Percentiles rank a stretch among this genome's conserved stretches.
phyloP scores from a whole-genome alignment of 129 eudicot species.

The Artemisia annua region DNA sequence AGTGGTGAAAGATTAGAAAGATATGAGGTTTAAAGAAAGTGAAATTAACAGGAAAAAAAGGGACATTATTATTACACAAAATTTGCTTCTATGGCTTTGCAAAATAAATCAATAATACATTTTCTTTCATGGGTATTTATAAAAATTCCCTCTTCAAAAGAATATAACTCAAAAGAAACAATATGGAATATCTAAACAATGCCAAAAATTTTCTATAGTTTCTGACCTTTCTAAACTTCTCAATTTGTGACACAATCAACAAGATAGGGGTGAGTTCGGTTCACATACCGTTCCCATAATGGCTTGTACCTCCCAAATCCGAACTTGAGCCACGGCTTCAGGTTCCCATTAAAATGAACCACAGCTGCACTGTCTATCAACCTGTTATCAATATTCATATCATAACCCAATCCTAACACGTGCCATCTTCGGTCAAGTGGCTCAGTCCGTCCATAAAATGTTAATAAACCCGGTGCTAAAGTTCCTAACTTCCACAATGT shows the following conservation, averaged over 20 bases:
- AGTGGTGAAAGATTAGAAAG: not conserved
- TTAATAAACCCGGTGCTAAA: constrained; percentile 71
- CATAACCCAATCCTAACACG: constrained; percentile 79
- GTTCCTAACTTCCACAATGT: constrained; percentile 78
- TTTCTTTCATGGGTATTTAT: constrained; percentile 34
- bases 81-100: constrained; percentile 32
- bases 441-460: constrained; percentile 74
- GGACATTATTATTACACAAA: constrained; percentile 33
- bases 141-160: constrained; percentile 18
- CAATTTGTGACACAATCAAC: constrained; percentile 53
- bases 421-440: constrained; percentile 93
- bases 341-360: constrained; percentile 69
- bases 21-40: not conserved
- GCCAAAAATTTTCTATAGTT: constrained; percentile 38
- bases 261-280: constrained; percentile 56
- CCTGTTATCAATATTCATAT: constrained; percentile 60
- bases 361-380: constrained; percentile 75
- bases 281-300: constrained; percentile 73
- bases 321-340: constrained; percentile 87
- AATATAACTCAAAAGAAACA: constrained; percentile 3
- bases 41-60: not conserved
- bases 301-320: constrained; percentile 58
- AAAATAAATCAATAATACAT: constrained; percentile 33
- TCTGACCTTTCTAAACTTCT: constrained; percentile 20
- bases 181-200: constrained; percentile 29